These are phyloP conservation scores for Botryotinia narcissicola DNA, from an alignment of 2,329 filamentous ascomycete species.

Conservation along the genomic window DNA sequence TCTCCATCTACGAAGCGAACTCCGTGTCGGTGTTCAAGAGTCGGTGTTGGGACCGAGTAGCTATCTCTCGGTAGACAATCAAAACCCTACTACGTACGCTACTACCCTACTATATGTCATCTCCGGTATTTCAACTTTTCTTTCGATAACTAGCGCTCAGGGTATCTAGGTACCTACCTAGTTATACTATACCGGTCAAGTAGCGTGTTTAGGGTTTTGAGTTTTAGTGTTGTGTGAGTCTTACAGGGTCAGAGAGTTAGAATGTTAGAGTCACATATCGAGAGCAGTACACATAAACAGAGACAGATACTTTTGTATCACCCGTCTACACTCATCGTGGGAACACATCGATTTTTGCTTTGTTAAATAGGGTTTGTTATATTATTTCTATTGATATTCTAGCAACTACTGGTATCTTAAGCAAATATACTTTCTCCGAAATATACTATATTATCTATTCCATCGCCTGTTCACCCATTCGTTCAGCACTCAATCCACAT, in stretches of 20 bases:
- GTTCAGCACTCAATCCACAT: conserved; percentile 40
- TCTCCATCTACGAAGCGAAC: background rate
- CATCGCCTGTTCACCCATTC: background rate
- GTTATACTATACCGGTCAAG: background rate
- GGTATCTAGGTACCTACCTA: background rate
- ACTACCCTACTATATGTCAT: background rate
- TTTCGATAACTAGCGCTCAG: background rate
- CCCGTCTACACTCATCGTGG: too few species aligned
- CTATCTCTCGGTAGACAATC: background rate
- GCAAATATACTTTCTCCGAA: background rate
- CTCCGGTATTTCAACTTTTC: background rate
- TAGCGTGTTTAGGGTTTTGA: background rate
- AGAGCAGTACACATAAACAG: background rate
- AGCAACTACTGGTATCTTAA: background rate
- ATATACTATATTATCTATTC: background rate
- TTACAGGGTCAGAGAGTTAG: background rate
- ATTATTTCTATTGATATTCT: background rate
- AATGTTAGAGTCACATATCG: background rate
- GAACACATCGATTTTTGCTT: background rate
- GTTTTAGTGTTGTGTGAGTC: background rate
- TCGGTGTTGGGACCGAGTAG: background rate
- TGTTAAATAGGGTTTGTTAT: background rate
- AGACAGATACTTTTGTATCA: background rate
- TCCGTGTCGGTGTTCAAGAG: background rate
- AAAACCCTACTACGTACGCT: background rate